These are phyloP conservation scores for Serendipita sp. DNA, from an alignment of 768 basidiomycete genomes.

Conservation along the genomic window DNA sequence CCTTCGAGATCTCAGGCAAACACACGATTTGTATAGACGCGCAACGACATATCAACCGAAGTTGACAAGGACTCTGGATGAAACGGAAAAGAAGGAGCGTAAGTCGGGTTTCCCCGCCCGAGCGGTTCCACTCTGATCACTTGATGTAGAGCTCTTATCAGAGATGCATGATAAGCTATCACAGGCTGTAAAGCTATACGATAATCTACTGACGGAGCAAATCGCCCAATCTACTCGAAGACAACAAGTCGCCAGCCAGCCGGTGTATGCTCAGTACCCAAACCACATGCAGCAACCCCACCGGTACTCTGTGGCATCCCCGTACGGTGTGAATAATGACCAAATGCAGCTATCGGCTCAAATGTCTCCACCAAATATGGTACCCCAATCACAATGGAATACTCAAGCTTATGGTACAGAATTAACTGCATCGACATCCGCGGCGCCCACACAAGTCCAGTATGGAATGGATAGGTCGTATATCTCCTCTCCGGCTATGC, in stretches of 20 bases:
- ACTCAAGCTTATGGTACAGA: neutral
- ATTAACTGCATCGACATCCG: neutral
- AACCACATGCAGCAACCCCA: neutral
- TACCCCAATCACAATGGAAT: slow-evolving; percentile 14
- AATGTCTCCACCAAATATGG: slow-evolving; percentile 7
- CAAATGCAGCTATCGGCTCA: slow-evolving; percentile 22
- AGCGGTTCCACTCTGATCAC: neutral
- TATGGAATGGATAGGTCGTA: slow-evolving; percentile 13
- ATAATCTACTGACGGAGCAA: slow-evolving; percentile 72
- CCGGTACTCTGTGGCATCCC: slow-evolving; percentile 6
- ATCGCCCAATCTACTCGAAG: slow-evolving; percentile 58
- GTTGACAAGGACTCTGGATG: slow-evolving; percentile 67
- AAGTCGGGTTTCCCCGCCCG: slow-evolving; percentile 17
- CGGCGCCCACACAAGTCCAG: slow-evolving; percentile 10
- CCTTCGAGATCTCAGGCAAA: slow-evolving; percentile 57
- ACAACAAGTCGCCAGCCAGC: slow-evolving; percentile 10
- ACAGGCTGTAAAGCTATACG: slow-evolving; percentile 83
- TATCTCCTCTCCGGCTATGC: slow-evolving; percentile 14
- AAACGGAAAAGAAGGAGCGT: slow-evolving; percentile 77
- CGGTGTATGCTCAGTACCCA: neutral
- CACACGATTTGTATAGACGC: slow-evolving; percentile 71
- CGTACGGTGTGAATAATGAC: slow-evolving; percentile 10
- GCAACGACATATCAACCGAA: slow-evolving; percentile 67
- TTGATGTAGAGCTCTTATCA: slow-evolving; percentile 50
- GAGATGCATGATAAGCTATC: slow-evolving; percentile 94